A percentile compares a stretch with the other conserved stretches of the same genome.
Evolutionary conservation across 2,329 filamentous ascomycete species (phyloP).

Genomic region (Aspergillus piperis): DNA sequence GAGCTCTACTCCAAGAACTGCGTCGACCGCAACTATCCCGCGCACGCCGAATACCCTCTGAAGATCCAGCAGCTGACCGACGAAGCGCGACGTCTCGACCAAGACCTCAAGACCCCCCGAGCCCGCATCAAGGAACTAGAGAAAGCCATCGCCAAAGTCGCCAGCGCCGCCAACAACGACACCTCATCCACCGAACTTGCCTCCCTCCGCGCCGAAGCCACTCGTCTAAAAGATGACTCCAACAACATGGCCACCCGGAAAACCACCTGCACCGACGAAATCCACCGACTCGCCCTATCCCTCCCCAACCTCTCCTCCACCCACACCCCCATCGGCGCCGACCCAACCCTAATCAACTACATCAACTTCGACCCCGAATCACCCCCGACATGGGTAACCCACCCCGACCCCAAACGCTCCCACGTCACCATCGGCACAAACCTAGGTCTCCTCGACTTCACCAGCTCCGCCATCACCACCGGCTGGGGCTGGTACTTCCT

Average conservation of each 20-base stretch:
- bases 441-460: slow-evolving; percentile 89
- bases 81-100: slow-evolving; percentile 41
- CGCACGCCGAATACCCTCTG: slow-evolving; percentile 54
- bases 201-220: slow-evolving; percentile 40
- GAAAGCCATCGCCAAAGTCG: slow-evolving; percentile 41
- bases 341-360: slow-evolving; percentile 68
- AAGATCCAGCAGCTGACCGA: slow-evolving; percentile 51
- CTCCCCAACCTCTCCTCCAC: slow-evolving; percentile 84
- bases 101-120: slow-evolving; percentile 42
- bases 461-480: slow-evolving; percentile 73
- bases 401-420: slow-evolving; percentile 52
- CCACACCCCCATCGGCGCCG: slow-evolving; percentile 70
- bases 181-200: slow-evolving; percentile 26
- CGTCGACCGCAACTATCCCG: slow-evolving; percentile 76
- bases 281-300: slow-evolving; percentile 71
- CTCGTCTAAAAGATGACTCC: slow-evolving; percentile 40
- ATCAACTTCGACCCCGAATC: slow-evolving; percentile 70
- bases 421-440: slow-evolving; percentile 85
- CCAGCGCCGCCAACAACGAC: slow-evolving; percentile 20
- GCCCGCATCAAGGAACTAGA: slow-evolving; percentile 48
- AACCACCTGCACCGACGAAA: slow-evolving; percentile 55
- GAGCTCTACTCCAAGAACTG: slow-evolving; percentile 81
- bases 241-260: slow-evolving; percentile 35
- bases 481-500: slow-evolving; percentile 99
- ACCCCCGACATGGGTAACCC: slow-evolving; percentile 35